Base-by-base conservation (phyloP, 2,329 filamentous ascomycete genomes). In the Epichloe glyceriae region DNA sequence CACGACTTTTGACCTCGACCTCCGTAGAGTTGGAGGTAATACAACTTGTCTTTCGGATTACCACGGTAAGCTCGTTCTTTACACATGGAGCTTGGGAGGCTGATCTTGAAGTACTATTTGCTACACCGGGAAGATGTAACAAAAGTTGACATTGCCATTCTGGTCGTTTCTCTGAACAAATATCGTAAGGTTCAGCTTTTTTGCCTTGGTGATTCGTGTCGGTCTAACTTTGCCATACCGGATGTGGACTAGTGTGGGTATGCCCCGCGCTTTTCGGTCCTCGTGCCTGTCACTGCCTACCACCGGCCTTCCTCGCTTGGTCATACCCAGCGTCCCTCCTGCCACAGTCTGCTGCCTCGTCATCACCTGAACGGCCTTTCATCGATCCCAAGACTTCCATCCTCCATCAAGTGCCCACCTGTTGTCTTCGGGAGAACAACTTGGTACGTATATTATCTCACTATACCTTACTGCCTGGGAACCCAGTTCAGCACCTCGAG, bases 351-450 rank as follows among this genome's bases (percentile, higher is more conserved):
- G 42, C 49, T 61, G 53, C 57, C 58, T 58, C 55, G 52, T 52
- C 57, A 56, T 58, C 57, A 59, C 54, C 60, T 59, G 33, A 45
- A 19, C 20, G 57, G 56, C 58, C 55, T 53, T 53, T 56, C 37
- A 47, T 50, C 40, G 30, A 39, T 44, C 39, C 41, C 45, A 50
- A 53, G 49, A 53, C 47, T 51, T 47, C 40, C 40, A 44, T 38
- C 22, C n/a, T 42, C 12, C 30, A 44, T 46, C 38, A 37, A 17
- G 19, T 8, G 30, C 12, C 15, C 2, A 10, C 19, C 15, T 17
- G 12, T 17, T 30, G 15, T 33, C 35, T 40, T 30, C 15, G 10
- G 44, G 33, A 19, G 33, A 35, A 44, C 2, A 44, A 30, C 15
- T 11, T 15, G 4, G 41, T 45, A 38, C 19, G 40, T 33, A 49